phyloP scores from a whole-genome alignment of 768 basidiomycete species.

The Rubroboletus pulcherrimus region DNA sequence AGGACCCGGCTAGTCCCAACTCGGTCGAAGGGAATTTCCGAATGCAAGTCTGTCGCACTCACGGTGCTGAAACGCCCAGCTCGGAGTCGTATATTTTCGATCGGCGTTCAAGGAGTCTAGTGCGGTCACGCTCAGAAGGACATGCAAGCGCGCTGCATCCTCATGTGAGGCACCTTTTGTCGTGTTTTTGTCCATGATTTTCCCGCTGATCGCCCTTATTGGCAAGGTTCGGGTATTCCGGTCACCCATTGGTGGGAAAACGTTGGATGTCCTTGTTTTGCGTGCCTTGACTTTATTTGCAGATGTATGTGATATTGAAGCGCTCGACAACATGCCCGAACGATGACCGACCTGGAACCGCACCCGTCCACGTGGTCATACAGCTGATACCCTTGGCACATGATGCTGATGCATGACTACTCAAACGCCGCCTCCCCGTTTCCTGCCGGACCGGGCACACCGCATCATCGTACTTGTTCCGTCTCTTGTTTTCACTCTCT shows the following conservation, averaged over 20 bases:
- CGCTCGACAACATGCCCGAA: conserved; percentile 15
- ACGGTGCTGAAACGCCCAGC: conserved; percentile 9
- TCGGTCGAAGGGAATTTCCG: conserved; percentile 24
- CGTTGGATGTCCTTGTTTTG: not conserved
- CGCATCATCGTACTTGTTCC: not conserved
- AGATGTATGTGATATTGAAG: conserved; percentile 31
- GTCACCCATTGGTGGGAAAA: conserved; percentile 30
- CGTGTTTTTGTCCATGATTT: not conserved
- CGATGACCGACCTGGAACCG: conserved; percentile 17
- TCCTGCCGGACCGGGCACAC: not conserved
- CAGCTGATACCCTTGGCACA: conserved; percentile 1
- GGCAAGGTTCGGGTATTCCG: conserved; percentile 28
- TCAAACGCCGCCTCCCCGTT: not conserved
- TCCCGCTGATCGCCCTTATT: conserved; percentile 7
- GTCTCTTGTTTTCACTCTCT: conserved; percentile 2
- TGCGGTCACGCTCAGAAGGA: conserved; percentile 31
- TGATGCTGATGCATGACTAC: too few relatives aligned
- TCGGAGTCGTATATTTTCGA: conserved; percentile 28
- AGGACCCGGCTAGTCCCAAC: conserved; percentile 20
- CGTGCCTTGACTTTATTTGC: conserved; percentile 5
- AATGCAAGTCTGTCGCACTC: conserved; percentile 23
- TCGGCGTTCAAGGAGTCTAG: conserved; percentile 23
- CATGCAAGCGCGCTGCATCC: conserved; percentile 24
- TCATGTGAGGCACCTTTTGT: conserved; percentile 22
- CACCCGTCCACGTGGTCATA: not conserved